Evolutionary conservation across 2,329 filamentous ascomycete genomes (phyloP).

Genomic region (Fusarium virguliforme): DNA sequence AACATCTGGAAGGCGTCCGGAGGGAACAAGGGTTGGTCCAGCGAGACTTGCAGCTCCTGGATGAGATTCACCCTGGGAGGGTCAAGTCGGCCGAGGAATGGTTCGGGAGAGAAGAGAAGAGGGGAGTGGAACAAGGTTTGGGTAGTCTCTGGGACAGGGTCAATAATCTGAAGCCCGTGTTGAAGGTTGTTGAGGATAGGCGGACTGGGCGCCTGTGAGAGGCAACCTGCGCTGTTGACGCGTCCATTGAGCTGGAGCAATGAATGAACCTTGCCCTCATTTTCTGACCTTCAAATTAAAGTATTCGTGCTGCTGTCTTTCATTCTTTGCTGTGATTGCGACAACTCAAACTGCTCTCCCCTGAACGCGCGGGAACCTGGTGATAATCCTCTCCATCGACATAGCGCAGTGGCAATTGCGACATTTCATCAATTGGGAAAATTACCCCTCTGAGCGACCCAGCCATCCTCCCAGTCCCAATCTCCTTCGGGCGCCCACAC

Average conservation of each 20-base stretch:
- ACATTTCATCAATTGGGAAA: neutral
- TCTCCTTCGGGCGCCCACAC: neutral
- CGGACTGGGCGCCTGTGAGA: neutral
- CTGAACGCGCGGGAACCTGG: no score
- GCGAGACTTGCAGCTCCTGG: slow-evolving; percentile 25
- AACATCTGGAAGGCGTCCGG: slow-evolving; percentile 28
- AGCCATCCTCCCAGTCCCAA: neutral
- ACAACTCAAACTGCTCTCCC: no score
- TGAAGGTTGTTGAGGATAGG: neutral
- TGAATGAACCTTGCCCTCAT: no score
- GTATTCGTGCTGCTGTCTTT: no score
- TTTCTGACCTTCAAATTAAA: neutral
- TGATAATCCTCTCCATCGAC: no score
- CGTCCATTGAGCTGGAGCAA: no score
- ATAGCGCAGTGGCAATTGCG: neutral
- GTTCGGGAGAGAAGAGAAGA: slow-evolving; percentile 21
- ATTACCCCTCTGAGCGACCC: neutral
- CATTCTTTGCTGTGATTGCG: no score
- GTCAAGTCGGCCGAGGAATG: slow-evolving; percentile 31
- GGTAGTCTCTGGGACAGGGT: slow-evolving; percentile 2
- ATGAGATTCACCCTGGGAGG: slow-evolving; percentile 33
- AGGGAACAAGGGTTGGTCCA: slow-evolving; percentile 17
- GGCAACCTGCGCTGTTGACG: neutral
- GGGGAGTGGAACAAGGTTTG: slow-evolving; percentile 54
- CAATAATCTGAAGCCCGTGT: slow-evolving; percentile 7